Evolutionary conservation across 495 filamentous ascomycete genomes (phyloP).

Genomic region (Aspergillus diversus): DNA sequence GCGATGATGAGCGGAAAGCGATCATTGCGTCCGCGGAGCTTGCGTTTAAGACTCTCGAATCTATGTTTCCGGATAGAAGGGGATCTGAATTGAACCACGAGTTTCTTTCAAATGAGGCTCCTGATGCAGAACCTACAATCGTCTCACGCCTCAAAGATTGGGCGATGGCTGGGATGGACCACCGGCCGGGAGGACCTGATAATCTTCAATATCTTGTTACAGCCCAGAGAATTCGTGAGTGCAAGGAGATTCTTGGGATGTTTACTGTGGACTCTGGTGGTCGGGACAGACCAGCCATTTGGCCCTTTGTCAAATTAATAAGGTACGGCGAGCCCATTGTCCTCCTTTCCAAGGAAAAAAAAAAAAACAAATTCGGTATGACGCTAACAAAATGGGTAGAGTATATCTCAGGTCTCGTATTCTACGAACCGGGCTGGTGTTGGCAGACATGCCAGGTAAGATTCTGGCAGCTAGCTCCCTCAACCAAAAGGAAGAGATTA

Average conservation of each 20-base stretch:
- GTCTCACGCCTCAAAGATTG: not conserved
- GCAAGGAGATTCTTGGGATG: not conserved
- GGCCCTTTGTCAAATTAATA: constrained; percentile 3
- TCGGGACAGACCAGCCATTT: not conserved
- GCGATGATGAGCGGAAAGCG: not conserved
- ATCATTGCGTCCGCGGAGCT: not conserved
- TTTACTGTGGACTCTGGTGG: not conserved
- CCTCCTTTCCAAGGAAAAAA: not conserved
- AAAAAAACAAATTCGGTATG: not conserved
- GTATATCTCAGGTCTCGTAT: constrained; percentile 3
- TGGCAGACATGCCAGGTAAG: constrained; percentile 10
- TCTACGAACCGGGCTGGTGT: constrained; percentile 7
- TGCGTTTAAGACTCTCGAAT: not conserved
- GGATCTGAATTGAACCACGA: not conserved
- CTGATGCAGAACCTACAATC: not conserved
- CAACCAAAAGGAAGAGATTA: not conserved
- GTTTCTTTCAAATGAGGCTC: not conserved
- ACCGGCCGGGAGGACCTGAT: constrained; percentile 2
- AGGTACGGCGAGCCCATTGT: not conserved
- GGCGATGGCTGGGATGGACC: not conserved
- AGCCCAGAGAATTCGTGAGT: not conserved
- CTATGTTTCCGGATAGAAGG: constrained; percentile 3
- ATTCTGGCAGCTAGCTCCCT: not conserved
- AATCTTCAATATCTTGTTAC: not conserved
- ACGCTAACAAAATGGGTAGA: not conserved